A percentile compares a stretch with the other conserved stretches of the same genome.
These are phyloP conservation scores for Solanum ossicruentum DNA, from an alignment of 257 asterid species.

Conservation along the genomic window DNA sequence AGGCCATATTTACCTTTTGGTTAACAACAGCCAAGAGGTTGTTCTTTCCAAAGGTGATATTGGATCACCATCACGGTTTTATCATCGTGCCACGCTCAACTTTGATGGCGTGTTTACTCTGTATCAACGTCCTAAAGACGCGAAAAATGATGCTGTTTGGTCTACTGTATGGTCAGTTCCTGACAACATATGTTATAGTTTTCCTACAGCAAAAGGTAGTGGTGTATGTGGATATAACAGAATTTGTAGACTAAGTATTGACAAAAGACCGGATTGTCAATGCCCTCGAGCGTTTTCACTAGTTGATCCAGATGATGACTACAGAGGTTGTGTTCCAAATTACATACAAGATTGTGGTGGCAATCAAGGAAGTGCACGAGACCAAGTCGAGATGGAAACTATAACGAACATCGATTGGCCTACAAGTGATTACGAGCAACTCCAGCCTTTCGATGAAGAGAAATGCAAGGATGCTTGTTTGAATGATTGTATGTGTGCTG, in stretches of 20 bases:
- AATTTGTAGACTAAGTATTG: slow-evolving; percentile 10
- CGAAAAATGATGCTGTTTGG: slow-evolving; percentile 6
- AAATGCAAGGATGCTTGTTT: slow-evolving; percentile 16
- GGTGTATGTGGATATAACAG: slow-evolving; percentile 50
- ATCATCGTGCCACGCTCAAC: slow-evolving; percentile 19
- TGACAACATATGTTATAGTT: slow-evolving; percentile 8
- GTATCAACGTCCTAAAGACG: slow-evolving; percentile 11
- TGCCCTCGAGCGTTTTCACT: slow-evolving; percentile 23
- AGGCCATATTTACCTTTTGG: slow-evolving; percentile 1
- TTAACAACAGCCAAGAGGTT: neutral
- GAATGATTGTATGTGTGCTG: slow-evolving; percentile 31
- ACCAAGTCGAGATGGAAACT: neutral
- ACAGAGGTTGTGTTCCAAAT: slow-evolving; percentile 23
- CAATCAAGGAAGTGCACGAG: neutral
- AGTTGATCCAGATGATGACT: slow-evolving; percentile 7
- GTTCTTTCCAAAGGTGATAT: neutral
- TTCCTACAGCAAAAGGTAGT: slow-evolving; percentile 4
- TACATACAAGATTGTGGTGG: slow-evolving; percentile 11
- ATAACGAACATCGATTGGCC: slow-evolving; percentile 26
- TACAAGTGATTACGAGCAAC: slow-evolving; percentile 14
- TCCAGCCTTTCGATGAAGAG: neutral
- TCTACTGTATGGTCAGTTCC: slow-evolving; percentile 12
- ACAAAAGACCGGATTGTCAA: slow-evolving; percentile 11
- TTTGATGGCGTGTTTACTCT: slow-evolving; percentile 31
- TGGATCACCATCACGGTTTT: neutral